A percentile compares a stretch with the other conserved stretches of the same genome.
phyloP scores from a whole-genome alignment of 805 yeast species.

The Grigorovia jiainica region DNA sequence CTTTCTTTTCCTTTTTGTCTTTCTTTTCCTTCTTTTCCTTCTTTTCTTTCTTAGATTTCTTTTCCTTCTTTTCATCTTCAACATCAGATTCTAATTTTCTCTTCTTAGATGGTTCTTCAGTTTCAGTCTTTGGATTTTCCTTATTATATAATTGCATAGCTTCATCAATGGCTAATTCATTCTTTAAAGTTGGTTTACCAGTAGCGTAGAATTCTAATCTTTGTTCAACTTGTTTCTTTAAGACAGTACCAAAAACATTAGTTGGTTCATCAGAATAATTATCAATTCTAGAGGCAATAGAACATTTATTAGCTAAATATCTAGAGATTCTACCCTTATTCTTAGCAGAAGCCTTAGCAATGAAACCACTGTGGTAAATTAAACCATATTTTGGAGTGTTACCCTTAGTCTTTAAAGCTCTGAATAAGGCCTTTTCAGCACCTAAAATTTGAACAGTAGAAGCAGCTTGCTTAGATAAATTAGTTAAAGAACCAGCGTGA shows the following conservation, averaged over 20 bases:
- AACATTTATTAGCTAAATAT: constrained; percentile 97
- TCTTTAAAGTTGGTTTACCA: constrained; percentile 95
- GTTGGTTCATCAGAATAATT: constrained; percentile 93
- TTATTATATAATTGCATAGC: constrained; percentile 62
- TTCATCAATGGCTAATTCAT: constrained; percentile 85
- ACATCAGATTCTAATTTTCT: constrained; percentile 27
- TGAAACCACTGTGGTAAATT: constrained; percentile 89
- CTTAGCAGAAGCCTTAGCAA: constrained; percentile 88
- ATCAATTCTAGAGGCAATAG: constrained; percentile 97
- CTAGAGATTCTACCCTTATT: constrained; percentile 99
- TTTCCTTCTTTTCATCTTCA: constrained; percentile 25
- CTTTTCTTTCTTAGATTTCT: constrained; percentile 21
- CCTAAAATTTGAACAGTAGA: constrained; percentile 97
- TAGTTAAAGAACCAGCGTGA: constrained; percentile 96
- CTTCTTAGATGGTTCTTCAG: constrained; percentile 23
- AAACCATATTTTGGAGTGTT: constrained; percentile 95
- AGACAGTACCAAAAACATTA: constrained; percentile 77
- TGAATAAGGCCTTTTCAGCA: constrained; percentile 93
- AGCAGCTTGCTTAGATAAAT: constrained; percentile 95
- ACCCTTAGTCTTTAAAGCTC: constrained; percentile 94
- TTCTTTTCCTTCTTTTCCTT: constrained; percentile 37
- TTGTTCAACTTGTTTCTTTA: constrained; percentile 96
- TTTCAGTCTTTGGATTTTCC: constrained; percentile 37
- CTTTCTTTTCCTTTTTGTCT: constrained; percentile 40
- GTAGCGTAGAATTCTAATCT: constrained; percentile 92